Conservation (phyloP, 2,329 filamentous ascomycete species). For the Trichoderma atroviride region DNA sequence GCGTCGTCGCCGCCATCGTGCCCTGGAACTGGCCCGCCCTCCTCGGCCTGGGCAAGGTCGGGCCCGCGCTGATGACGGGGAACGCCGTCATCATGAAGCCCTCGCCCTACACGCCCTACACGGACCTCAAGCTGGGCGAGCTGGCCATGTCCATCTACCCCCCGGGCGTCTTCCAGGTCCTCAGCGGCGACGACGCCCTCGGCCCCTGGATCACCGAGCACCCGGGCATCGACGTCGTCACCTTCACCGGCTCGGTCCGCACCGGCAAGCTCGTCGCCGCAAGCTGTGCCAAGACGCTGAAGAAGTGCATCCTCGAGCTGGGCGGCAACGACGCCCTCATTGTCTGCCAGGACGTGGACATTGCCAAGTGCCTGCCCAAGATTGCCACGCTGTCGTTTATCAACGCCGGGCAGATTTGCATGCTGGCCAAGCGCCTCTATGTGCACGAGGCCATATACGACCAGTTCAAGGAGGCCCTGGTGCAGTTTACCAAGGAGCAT, state of each 20-base stretch:
- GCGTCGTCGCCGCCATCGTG: slow-evolving; percentile 50
- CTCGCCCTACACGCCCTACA: slow-evolving; percentile 61
- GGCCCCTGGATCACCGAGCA: slow-evolving; percentile 61
- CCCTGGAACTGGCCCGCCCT: slow-evolving; percentile 54
- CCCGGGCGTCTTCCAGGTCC: slow-evolving; percentile 62
- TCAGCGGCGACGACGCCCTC: slow-evolving; percentile 62
- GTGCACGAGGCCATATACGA: slow-evolving; percentile 62
- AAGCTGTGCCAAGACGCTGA: slow-evolving; percentile 64
- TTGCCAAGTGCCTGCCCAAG: slow-evolving; percentile 40
- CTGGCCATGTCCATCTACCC: slow-evolving; percentile 60
- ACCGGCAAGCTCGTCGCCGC: slow-evolving; percentile 76
- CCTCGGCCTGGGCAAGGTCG: slow-evolving; percentile 56
- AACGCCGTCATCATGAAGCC: slow-evolving; percentile 60
- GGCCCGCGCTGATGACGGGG: slow-evolving; percentile 58
- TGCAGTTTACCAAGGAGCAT: slow-evolving; percentile 46
- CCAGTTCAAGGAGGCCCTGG: slow-evolving; percentile 51
- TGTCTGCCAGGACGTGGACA: slow-evolving; percentile 52
- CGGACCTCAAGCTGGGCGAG: slow-evolving; percentile 60
- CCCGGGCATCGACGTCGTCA: slow-evolving; percentile 61
- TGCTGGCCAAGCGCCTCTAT: slow-evolving; percentile 61
- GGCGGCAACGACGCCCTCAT: slow-evolving; percentile 68
- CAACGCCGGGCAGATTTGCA: slow-evolving; percentile 62
- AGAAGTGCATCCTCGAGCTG: slow-evolving; percentile 67
- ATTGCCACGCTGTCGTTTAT: slow-evolving; percentile 50
- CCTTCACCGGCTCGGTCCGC: slow-evolving; percentile 72